Evolutionary conservation across 176 grass and related monocot genomes (phyloP).

Genomic region (Carex myosuroides): DNA sequence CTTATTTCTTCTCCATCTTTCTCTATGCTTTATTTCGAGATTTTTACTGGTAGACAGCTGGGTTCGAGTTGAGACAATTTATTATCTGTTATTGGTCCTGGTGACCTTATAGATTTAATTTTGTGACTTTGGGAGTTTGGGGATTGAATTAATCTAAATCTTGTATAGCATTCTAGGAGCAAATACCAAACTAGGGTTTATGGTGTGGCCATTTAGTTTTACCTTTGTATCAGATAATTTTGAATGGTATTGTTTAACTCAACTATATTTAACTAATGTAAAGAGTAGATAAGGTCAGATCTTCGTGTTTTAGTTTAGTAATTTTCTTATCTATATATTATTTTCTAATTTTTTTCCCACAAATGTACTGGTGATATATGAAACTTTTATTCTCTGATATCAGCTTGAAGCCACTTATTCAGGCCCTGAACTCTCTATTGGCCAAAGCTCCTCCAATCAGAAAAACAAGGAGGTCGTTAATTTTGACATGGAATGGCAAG

Average conservation of each 20-base stretch:
- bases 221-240: neutral
- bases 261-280: neutral
- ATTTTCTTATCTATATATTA: neutral
- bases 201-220: neutral
- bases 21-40: neutral
- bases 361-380: neutral
- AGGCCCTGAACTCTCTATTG: slow-evolving; percentile 12
- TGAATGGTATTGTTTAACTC: neutral
- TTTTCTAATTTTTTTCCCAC: neutral
- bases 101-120: neutral
- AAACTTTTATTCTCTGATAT: neutral
- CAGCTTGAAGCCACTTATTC: slow-evolving; percentile 23
- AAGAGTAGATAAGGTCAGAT: neutral
- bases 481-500: slow-evolving; percentile 17
- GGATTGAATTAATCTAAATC: neutral
- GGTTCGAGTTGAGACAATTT: neutral
- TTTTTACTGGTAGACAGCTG: neutral
- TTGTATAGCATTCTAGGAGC: neutral
- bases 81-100: neutral
- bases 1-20: neutral
- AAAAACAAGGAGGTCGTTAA: slow-evolving; percentile 18
- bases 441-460: slow-evolving; percentile 19
- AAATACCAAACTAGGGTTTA: slow-evolving; percentile 10
- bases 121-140: neutral
- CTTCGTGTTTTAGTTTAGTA: neutral